Evolutionary conservation across 495 filamentous ascomycete species (phyloP).

Genomic region (Lophiotrema nucula): DNA sequence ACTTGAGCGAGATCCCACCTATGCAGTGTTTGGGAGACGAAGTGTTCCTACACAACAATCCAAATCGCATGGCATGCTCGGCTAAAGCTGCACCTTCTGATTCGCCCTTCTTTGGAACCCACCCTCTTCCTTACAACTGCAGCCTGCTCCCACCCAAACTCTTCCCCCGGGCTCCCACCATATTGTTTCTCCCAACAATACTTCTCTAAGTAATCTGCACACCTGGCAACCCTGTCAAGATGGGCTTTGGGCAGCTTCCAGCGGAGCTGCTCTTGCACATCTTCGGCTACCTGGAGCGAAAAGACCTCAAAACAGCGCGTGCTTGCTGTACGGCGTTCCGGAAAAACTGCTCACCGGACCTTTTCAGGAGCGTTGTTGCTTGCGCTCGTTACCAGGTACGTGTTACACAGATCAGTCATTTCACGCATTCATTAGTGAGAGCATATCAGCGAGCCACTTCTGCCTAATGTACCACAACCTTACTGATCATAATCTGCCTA

Average conservation of each 20-base stretch:
- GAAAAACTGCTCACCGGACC: conserved; percentile 7
- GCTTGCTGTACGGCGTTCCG: conserved; percentile 9
- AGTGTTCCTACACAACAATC: no score
- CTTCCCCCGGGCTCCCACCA: no score
- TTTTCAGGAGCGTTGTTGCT: conserved; percentile 21
- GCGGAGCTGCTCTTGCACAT: conserved; percentile 23
- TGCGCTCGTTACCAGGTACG: no score
- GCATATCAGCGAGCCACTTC: no score
- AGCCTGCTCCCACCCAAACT: not conserved
- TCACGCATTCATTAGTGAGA: no score
- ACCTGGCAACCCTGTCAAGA: not conserved
- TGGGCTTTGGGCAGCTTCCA: conserved; percentile 15
- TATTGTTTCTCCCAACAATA: no score
- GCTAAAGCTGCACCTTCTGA: not conserved
- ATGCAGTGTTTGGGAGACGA: no score
- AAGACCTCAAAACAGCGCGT: conserved; percentile 17
- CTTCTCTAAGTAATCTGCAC: no score
- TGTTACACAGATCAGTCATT: no score
- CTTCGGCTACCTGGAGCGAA: conserved; percentile 20
- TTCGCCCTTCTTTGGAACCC: not conserved
- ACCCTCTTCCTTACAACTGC: not conserved
- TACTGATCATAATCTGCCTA: no score
- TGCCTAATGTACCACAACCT: no score
- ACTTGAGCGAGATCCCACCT: no score
- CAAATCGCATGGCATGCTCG: not conserved